Evolutionary conservation across 768 basidiomycete genomes (phyloP).

Genomic region (Phylloporus scabripes): DNA sequence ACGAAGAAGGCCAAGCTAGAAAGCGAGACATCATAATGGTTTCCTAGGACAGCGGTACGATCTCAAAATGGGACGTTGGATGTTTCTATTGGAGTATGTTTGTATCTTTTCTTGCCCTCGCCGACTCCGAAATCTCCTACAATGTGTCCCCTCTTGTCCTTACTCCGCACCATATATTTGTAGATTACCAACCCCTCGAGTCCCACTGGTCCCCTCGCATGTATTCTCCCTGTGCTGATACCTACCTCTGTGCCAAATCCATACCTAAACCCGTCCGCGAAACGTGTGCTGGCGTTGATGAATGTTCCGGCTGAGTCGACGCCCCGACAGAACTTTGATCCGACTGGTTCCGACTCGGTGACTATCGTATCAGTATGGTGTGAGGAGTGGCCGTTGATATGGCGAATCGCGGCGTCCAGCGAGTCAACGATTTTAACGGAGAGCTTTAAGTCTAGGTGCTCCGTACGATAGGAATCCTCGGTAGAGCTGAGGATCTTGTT

Average conservation of each 20-base stretch:
- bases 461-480: constrained; percentile 70
- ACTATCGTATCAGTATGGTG: constrained; percentile 95
- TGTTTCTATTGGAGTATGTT: constrained; percentile 40
- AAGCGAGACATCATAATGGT: constrained; percentile 15
- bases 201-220: constrained; percentile 94
- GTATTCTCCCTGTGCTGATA: constrained; percentile 93
- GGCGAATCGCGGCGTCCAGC: constrained; percentile 67
- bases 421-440: constrained; percentile 75
- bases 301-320: constrained; percentile 92
- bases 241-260: constrained; percentile 98
- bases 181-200: constrained; percentile 92
- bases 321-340: constrained; percentile 73
- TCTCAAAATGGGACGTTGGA: constrained; percentile 22
- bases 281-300: constrained; percentile 92
- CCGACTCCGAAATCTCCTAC: constrained; percentile 80
- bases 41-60: not conserved
- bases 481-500: constrained; percentile 49
- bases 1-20: constrained; percentile 65
- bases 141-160: constrained; percentile 68
- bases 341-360: constrained; percentile 66
- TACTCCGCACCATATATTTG: constrained; percentile 90
- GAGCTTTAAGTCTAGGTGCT: constrained; percentile 82
- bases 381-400: constrained; percentile 90
- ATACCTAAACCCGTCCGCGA: constrained; percentile 94
- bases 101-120: constrained; percentile 65